Evolutionary conservation across 225 moss, liverwort and hornwort genomes (phyloP), one percentile per base, ranked within the genome.

Genomic region (Rhytidiadelphus loreus): DNA sequence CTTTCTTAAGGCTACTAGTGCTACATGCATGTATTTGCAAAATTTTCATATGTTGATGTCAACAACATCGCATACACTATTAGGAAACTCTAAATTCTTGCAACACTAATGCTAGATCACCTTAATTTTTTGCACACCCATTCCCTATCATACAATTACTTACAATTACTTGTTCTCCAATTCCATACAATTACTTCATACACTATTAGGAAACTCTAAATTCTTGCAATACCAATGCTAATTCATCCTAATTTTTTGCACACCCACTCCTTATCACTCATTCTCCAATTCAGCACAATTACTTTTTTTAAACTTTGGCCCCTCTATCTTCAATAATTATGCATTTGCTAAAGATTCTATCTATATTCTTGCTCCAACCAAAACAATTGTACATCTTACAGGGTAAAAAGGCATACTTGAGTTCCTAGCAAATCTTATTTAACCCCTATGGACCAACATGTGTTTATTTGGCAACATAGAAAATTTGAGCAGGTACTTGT

Each of bases 51-150:
- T 44, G 29, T 44, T 0, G 1, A 28, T 72, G 2, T 77, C 0
- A 56, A 0, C n/a, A 56, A n/a, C 0, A 1, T 56, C 25, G 0
- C 3, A 16, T 7, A n/a, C 2, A 37, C 1, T 77, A 25, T 16
- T 1, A 56, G 0, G 0, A 56, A 78, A 56, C 1, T 16, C 10
- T 1, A 55, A 77, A 77, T 24, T 77, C 16, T n/a, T 1, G 0
- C 16, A 56, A 56, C 37, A 25, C 1, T 2, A 55, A 37, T 0
- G 0, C 0, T 78, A 1, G 0, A 77, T 55, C 0, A 0, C n/a
- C 4, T 10, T 55, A 37, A 55, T 55, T 55, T 37, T 55, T 37
- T 77, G 6, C 5, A 37, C 9, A 37, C 3, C 9, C 2, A 37
- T n/a, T n/a, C n/a, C n/a, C n/a, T n/a, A n/a, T n/a, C n/a, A n/a